Conservation (phyloP, 2,329 filamentous ascomycete species). For the Xylariomycetidae sp. region DNA sequence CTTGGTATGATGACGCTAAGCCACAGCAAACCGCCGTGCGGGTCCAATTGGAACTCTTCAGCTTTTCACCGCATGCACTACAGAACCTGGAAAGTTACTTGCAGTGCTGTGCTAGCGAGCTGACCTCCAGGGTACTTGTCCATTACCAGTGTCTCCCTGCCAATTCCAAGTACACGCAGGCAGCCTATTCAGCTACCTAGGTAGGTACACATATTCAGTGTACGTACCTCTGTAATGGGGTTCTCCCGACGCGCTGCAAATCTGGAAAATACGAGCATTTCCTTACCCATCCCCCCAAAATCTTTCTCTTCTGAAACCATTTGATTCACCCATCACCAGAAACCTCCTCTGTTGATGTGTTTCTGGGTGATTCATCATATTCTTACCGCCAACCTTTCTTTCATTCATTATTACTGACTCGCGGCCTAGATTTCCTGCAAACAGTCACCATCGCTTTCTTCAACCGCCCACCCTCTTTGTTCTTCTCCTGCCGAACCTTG, state of each 20-base stretch:
- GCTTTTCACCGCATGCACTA: too few species aligned
- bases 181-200: too few species aligned
- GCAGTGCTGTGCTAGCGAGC: too few species aligned
- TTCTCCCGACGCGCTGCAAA: slow-evolving; percentile 14
- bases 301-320: slow-evolving; percentile 18
- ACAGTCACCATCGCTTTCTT: slow-evolving; percentile 15
- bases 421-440: slow-evolving; percentile 14
- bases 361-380: slow-evolving; percentile 21
- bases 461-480: slow-evolving; percentile 14
- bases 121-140: too few species aligned
- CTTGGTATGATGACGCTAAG: too few species aligned
- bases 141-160: too few species aligned
- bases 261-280: slow-evolving; percentile 23
- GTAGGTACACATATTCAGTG: too few species aligned
- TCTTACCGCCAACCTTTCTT: slow-evolving; percentile 7
- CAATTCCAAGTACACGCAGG: too few species aligned
- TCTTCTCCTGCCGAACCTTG: slow-evolving; percentile 14
- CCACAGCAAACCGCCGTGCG: too few species aligned
- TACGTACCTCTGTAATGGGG: too few species aligned
- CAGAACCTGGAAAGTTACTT: too few species aligned
- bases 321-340: slow-evolving; percentile 16
- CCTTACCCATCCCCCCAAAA: slow-evolving; percentile 16
- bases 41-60: too few species aligned
- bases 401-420: slow-evolving; percentile 9
- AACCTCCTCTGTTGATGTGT: slow-evolving; percentile 16